Percentiles rank a stretch among this genome's conserved stretches.
These are phyloP conservation scores for Debaryomyces subglobosus DNA, from an alignment of 1,139 yeast species.

Conservation along the genomic window DNA sequence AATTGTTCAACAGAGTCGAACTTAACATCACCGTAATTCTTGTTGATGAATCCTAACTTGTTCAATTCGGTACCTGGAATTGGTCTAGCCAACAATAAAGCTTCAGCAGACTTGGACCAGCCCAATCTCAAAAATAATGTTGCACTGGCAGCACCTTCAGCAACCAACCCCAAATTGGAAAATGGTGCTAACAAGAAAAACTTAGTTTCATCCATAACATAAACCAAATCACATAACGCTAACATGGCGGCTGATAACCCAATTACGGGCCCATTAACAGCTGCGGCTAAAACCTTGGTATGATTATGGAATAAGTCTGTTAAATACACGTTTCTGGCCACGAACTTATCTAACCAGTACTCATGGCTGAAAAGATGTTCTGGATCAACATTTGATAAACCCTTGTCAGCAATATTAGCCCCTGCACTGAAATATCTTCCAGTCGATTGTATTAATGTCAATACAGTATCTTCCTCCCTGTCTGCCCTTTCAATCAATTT, in stretches of 20 bases:
- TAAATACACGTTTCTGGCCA: slow-evolving; percentile 69
- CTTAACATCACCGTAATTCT: slow-evolving; percentile 40
- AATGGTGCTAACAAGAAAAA: slow-evolving; percentile 75
- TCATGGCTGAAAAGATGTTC: slow-evolving; percentile 45
- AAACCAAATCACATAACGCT: slow-evolving; percentile 74
- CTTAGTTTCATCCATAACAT: slow-evolving; percentile 60
- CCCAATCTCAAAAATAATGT: slow-evolving; percentile 75
- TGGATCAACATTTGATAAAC: slow-evolving; percentile 24
- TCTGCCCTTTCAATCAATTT: slow-evolving; percentile 66
- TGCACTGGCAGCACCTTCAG: slow-evolving; percentile 80
- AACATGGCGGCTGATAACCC: slow-evolving; percentile 80
- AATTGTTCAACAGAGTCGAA: slow-evolving; percentile 61
- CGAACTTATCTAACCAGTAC: slow-evolving; percentile 62
- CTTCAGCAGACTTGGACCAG: slow-evolving; percentile 72
- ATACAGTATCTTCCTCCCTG: slow-evolving; percentile 61
- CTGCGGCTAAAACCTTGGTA: slow-evolving; percentile 70
- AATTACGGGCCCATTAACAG: slow-evolving; percentile 86
- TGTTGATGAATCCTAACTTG: slow-evolving; percentile 64
- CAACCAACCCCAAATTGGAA: slow-evolving; percentile 79
- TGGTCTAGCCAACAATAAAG: slow-evolving; percentile 70
- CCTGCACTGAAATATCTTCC: slow-evolving; percentile 88
- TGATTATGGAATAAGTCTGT: slow-evolving; percentile 75
- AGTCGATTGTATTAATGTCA: slow-evolving; percentile 69
- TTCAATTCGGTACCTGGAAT: slow-evolving; percentile 62
- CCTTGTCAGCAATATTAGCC: slow-evolving; percentile 60